Conservation (phyloP, 371 early-diverging fungal genomes). For the Blakeslea trispora region DNA sequence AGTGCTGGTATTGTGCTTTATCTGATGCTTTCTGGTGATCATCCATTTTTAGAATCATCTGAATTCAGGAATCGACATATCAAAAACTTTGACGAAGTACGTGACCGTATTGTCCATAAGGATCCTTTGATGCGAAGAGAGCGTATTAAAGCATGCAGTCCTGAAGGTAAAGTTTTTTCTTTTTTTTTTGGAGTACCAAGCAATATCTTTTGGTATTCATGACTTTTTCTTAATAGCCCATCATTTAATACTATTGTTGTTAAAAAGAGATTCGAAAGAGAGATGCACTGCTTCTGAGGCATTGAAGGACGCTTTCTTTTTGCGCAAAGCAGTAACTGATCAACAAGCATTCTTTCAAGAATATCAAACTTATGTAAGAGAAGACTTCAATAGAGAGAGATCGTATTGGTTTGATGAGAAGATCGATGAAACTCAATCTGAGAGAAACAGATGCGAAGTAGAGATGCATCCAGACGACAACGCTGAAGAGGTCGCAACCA, state of each 20-base stretch:
- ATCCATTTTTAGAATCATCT: background rate
- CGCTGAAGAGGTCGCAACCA: no score
- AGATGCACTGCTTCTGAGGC: background rate
- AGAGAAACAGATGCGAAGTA: no score
- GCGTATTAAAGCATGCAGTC: background rate
- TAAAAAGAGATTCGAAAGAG: background rate
- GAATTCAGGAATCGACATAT: background rate
- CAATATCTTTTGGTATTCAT: background rate
- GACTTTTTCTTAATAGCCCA: background rate
- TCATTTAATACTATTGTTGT: no score
- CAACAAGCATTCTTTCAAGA: background rate
- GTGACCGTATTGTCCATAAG: background rate
- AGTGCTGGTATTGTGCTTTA: background rate
- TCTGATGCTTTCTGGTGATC: background rate
- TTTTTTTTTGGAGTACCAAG: no score
- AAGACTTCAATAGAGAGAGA: background rate
- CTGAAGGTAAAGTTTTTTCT: background rate
- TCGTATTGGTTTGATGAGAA: background rate
- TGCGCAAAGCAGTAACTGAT: background rate
- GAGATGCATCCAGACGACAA: background rate
- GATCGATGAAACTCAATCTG: background rate
- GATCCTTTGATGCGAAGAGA: background rate
- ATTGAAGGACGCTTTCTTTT: background rate
- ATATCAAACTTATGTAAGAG: background rate
- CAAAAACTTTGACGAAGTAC: background rate